A percentile compares a stretch with the other conserved stretches of the same genome.
These are phyloP conservation scores for Malus hybrid DNA, from an alignment of 331 rosid genomes.

Conservation along the genomic window DNA sequence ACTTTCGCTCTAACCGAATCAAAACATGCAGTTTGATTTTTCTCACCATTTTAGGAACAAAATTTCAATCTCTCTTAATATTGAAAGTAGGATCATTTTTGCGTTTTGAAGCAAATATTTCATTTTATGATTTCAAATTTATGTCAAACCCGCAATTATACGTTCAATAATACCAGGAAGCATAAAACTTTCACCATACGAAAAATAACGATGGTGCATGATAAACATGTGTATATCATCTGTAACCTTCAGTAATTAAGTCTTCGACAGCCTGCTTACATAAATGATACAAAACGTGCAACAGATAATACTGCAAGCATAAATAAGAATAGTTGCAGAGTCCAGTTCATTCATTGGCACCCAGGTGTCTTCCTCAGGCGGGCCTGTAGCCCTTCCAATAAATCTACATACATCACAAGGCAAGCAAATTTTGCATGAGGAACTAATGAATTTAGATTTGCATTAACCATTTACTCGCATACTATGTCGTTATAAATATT, in stretches of 20 bases:
- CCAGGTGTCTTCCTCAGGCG: conserved; percentile 60
- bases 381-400: conserved; percentile 61
- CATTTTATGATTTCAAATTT: too few relatives aligned
- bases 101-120: too few relatives aligned
- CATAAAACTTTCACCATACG: too few relatives aligned
- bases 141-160: too few relatives aligned
- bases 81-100: too few relatives aligned
- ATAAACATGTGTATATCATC: not conserved
- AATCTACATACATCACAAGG: conserved; percentile 25
- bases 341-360: conserved; percentile 56
- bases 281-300: not conserved
- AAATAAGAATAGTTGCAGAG: conserved; percentile 8
- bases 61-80: too few relatives aligned
- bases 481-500: not conserved
- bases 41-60: too few relatives aligned
- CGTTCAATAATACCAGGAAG: too few relatives aligned
- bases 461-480: not conserved
- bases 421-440: not conserved
- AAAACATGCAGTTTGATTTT: too few relatives aligned
- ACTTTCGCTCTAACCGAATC: too few relatives aligned
- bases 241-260: conserved; percentile 37
- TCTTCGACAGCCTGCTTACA: conserved; percentile 36
- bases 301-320: not conserved
- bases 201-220: too few relatives aligned
- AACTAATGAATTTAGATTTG: too few relatives aligned